Conservation (phyloP, 306 rosid species). For the Astragalus glycyphyllos region DNA sequence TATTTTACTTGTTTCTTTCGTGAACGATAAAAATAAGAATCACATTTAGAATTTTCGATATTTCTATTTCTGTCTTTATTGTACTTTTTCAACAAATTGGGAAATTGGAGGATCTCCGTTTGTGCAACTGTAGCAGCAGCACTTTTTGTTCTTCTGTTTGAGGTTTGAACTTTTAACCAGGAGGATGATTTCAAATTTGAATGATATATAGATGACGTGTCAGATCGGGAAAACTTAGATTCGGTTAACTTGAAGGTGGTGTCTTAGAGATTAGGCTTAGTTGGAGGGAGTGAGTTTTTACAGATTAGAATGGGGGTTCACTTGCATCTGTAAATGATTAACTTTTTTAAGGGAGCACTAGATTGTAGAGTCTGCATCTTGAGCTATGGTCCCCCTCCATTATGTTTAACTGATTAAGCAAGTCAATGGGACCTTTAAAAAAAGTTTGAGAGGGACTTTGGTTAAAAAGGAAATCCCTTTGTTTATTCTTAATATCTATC, state of each 20-base stretch:
- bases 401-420: conserved; percentile 50
- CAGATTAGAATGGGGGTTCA: conserved; percentile 42
- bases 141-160: not conserved
- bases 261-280: conserved; percentile 11
- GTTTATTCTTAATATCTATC: conserved; percentile 41
- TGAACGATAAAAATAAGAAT: not conserved
- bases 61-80: not conserved
- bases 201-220: conserved; percentile 25
- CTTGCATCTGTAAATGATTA: conserved; percentile 47
- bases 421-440: conserved; percentile 68
- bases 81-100: conserved; percentile 6
- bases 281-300: conserved; percentile 20
- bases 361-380: conserved; percentile 49
- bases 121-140: not conserved
- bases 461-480: conserved; percentile 46
- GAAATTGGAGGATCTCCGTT: conserved; percentile 44
- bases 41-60: not conserved
- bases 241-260: conserved; percentile 26
- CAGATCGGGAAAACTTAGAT: conserved; percentile 42
- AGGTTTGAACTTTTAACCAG: conserved; percentile 31
- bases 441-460: conserved; percentile 53
- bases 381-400: conserved; percentile 78
- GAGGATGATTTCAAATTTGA: conserved; percentile 15
- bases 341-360: conserved; percentile 47
- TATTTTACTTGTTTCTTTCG: not conserved